phyloP scores from a whole-genome alignment of 2,329 filamentous ascomycete genomes.

The Blastomyces gilchristii region DNA sequence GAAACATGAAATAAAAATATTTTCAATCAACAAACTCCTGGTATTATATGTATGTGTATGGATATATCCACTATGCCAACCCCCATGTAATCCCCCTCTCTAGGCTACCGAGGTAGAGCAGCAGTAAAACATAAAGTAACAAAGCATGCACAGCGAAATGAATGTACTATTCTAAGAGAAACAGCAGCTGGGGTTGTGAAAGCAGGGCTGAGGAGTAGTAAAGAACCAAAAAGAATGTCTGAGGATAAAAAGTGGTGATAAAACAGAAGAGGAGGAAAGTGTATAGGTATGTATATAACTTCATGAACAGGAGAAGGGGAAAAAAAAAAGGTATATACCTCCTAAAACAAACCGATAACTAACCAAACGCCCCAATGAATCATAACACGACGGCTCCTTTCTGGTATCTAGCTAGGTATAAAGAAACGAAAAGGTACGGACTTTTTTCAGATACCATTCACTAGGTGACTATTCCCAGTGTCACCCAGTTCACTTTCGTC shows the following conservation, averaged over 20 bases:
- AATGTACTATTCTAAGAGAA: not conserved
- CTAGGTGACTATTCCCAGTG: not conserved
- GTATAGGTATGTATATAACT: not conserved
- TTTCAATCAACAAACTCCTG: not conserved
- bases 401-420: not conserved
- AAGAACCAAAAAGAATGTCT: not conserved
- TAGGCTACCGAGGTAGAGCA: not conserved
- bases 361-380: not conserved
- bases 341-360: not conserved
- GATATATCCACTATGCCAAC: not conserved
- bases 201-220: not conserved
- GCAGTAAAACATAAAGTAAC: not conserved
- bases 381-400: not conserved
- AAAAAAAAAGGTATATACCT: not conserved
- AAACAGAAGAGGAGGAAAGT: not conserved
- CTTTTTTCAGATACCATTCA: not conserved
- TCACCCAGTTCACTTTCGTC: conserved; percentile 1
- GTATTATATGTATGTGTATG: not conserved
- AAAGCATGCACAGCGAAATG: not conserved
- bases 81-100: not conserved
- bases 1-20: not conserved
- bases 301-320: not conserved
- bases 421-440: not conserved
- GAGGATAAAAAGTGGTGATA: not conserved
- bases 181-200: not conserved